These are phyloP conservation scores for Kuraishia piskuri DNA, from an alignment of 805 yeast species.

Conservation along the genomic window DNA sequence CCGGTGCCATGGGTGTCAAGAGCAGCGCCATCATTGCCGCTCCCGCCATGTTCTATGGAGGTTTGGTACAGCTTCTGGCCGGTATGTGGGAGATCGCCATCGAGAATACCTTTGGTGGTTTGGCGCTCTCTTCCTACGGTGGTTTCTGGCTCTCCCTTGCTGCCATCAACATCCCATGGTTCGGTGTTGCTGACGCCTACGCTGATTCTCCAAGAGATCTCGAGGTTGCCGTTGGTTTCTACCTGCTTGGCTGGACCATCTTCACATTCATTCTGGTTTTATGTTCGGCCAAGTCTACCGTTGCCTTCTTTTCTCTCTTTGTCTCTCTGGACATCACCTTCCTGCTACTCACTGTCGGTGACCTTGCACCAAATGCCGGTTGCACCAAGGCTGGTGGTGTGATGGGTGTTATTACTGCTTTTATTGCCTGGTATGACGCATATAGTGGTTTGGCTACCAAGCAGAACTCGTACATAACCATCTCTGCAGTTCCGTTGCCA, in stretches of 20 bases:
- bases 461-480: slow-evolving; percentile 51
- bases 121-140: slow-evolving; percentile 52
- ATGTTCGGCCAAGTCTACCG: slow-evolving; percentile 48
- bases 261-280: slow-evolving; percentile 51
- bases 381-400: slow-evolving; percentile 54
- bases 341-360: slow-evolving; percentile 39
- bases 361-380: slow-evolving; percentile 32
- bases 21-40: slow-evolving; percentile 56
- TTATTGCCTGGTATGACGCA: slow-evolving; percentile 64
- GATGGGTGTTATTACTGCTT: slow-evolving; percentile 51
- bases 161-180: slow-evolving; percentile 49
- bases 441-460: slow-evolving; percentile 58
- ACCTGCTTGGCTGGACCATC: slow-evolving; percentile 53
- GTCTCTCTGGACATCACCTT: slow-evolving; percentile 46
- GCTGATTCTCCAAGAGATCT: slow-evolving; percentile 31
- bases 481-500: slow-evolving; percentile 22
- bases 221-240: slow-evolving; percentile 48
- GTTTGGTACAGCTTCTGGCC: slow-evolving; percentile 60
- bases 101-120: slow-evolving; percentile 71
- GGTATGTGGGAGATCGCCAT: slow-evolving; percentile 72
- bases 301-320: slow-evolving; percentile 43
- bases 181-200: slow-evolving; percentile 45
- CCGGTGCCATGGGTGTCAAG: slow-evolving; percentile 59
- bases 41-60: slow-evolving; percentile 64
- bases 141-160: slow-evolving; percentile 77